A percentile compares a stretch with the other conserved stretches of the same genome.
These are phyloP conservation scores for Hypoxylon sp. DNA, from an alignment of 2,329 filamentous ascomycete species.

Conservation along the genomic window DNA sequence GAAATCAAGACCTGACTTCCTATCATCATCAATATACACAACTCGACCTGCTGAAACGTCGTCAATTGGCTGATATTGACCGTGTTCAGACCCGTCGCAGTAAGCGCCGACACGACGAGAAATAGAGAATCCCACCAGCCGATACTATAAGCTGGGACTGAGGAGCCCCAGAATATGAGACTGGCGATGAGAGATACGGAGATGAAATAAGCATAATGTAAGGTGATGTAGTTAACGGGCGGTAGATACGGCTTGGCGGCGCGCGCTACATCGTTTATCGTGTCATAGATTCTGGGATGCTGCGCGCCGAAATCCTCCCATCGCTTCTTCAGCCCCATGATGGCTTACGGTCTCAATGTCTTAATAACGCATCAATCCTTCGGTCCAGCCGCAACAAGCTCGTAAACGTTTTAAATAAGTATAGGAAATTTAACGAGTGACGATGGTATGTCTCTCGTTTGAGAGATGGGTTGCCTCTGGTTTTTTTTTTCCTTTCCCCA, in stretches of 20 bases:
- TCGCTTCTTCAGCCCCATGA: constrained; percentile 41
- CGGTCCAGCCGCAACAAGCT: constrained; percentile 24
- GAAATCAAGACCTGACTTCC: constrained; percentile 78
- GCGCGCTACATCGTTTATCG: constrained; percentile 15
- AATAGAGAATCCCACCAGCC: constrained; percentile 77
- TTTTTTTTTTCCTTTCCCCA: constrained; percentile 19
- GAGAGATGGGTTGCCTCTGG: constrained; percentile 19
- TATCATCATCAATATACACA: constrained; percentile 75
- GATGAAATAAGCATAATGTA: constrained; percentile 79
- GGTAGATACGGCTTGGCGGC: constrained; percentile 54
- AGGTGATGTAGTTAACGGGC: constrained; percentile 71
- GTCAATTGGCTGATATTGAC: constrained; percentile 75
- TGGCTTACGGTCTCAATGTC: constrained; percentile 19
- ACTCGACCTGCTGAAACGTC: constrained; percentile 76
- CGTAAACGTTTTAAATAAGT: constrained; percentile 9
- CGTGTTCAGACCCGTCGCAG: constrained; percentile 77
- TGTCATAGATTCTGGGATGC: constrained; percentile 41
- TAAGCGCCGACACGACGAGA: constrained; percentile 76
- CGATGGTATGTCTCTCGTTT: constrained; percentile 13
- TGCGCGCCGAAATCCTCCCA: constrained; percentile 41
- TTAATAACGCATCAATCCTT: constrained; percentile 24
- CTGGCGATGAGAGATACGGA: constrained; percentile 68
- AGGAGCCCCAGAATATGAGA: constrained; percentile 72
- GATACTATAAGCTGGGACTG: constrained; percentile 66
- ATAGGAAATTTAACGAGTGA: constrained; percentile 19